Evolutionary conservation across 805 yeast genomes (phyloP), one percentile per base, ranked within the genome.

Genomic region (Komagataella populi): DNA sequence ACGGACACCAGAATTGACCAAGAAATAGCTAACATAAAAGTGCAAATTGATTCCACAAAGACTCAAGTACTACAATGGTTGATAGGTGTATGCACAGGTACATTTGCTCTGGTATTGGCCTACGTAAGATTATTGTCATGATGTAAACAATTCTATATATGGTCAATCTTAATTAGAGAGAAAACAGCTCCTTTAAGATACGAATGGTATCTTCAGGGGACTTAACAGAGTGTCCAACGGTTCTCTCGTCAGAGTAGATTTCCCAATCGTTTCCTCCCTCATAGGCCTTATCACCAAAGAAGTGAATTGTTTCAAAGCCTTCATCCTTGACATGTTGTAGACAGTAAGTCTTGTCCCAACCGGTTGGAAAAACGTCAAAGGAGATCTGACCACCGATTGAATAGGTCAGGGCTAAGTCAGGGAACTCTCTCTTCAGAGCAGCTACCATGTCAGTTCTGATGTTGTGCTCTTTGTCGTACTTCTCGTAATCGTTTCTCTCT

Each of bases 361-460:
- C 99, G 57, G 96, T 87, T 75, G 99, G 99, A 91, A 93, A 93
- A 57, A 93, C 98, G 65, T 93, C 99, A 63, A 93, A 93, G 43
- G 98, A 91, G 69, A 93, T 93, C 78, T 93, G 98, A 61, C 99
- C 99, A 70, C 99, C 99, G 58, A 93, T 93, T 54, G 99, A 93
- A 79, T 85, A 93, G 59, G 98, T 91, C 65, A 93, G 78, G 52
- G 84, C 85, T 63, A 75, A 75, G 70, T 90, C 91, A 53, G 91
- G 70, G 77, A 93, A 93, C 63, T 82, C 79, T 65, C 80, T 78
- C 71, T 78, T 86, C 65, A 93, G 78, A 50, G 96, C 96, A 51
- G 71, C 73, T 56, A 93, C 98, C 77, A 93, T 77, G 55, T 75
- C 80, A 62, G 78, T 81, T 80, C 99, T 87, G 62, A 93, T 70